These are phyloP conservation scores for Epichloe coenophiala DNA, from an alignment of 2,329 filamentous ascomycete genomes.

Conservation along the genomic window DNA sequence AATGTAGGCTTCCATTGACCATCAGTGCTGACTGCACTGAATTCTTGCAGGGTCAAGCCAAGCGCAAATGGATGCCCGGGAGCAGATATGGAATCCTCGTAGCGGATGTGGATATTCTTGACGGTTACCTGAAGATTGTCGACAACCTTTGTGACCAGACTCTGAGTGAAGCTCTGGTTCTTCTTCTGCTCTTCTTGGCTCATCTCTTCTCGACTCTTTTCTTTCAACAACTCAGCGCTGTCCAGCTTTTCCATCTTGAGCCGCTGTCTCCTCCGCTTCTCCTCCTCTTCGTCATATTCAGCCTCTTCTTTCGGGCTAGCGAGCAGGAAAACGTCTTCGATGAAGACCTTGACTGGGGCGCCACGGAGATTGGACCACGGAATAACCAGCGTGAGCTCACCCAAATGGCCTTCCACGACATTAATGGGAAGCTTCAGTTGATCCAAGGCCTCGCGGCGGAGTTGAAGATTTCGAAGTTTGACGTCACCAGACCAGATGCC, in stretches of 20 bases:
- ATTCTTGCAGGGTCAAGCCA: constrained; percentile 83
- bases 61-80: constrained; percentile 91
- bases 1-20: constrained; percentile 92
- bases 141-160: constrained; percentile 87
- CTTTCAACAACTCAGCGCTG: constrained; percentile 86
- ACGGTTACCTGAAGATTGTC: constrained; percentile 96
- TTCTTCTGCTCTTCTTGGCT: constrained; percentile 93
- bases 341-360: constrained; percentile 85
- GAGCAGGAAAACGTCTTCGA: constrained; percentile 92
- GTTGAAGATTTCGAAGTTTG: constrained; percentile 81
- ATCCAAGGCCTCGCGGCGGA: constrained; percentile 88
- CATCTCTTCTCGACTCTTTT: constrained; percentile 82
- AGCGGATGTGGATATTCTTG: constrained; percentile 96
- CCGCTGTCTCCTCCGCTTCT: constrained; percentile 72
- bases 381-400: constrained; percentile 80
- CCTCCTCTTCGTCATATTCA: constrained; percentile 84
- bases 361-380: constrained; percentile 95
- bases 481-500: constrained; percentile 99
- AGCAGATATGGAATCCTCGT: constrained; percentile 92
- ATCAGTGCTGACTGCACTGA: constrained; percentile 94
- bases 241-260: constrained; percentile 99
- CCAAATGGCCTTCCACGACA: constrained; percentile 88
- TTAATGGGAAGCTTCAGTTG: constrained; percentile 95
- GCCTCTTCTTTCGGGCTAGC: constrained; percentile 93
- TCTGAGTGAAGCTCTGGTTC: constrained; percentile 94